Evolutionary conservation across 257 asterid genomes (phyloP), one percentile per base, ranked within the genome.

Genomic region (Eucommia ulmoides): DNA sequence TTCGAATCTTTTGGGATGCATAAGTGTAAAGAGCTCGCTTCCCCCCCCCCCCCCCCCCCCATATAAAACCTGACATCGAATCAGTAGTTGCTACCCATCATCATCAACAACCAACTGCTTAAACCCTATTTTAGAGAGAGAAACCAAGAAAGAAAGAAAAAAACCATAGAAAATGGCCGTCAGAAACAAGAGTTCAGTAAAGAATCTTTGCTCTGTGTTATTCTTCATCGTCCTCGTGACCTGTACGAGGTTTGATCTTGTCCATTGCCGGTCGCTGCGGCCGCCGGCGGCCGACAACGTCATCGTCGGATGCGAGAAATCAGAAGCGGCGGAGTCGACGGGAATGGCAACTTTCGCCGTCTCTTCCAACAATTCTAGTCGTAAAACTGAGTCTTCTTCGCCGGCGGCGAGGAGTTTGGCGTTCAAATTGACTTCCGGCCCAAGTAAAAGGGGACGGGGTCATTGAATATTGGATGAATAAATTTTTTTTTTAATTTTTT

Each of bases 401-500:
- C 53, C 42, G 22, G 38, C 75, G 2, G 49, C 54, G 12, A 66
- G 71, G 54, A 69, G 78, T 26, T 60, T 69, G 60, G 57, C 53
- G 9, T 65, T 62, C 52, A 61, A 53, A 52, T 48, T 83, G 71
- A 74, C 78, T 45, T 80, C 94, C 10, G 92, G 94, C 19, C 94
- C 94, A 8, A 80, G 94, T 73, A 56, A 21, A 52, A 75, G 69
- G 72, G 94, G 94, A 23, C 84, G 83, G n/a, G 92, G 94, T 26
- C 93, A 82, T 60, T 79, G 55, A 53, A 42, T 3, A 42, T 42
- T n/a, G n/a, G n/a, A n/a, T n/a, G n/a, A n/a, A n/a, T n/a, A n/a
- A n/a, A n/a, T n/a, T n/a, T n/a, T n/a, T n/a, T n/a, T n/a, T n/a
- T n/a, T n/a, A n/a, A n/a, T n/a, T n/a, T n/a, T n/a, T n/a, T n/a